phyloP scores from a whole-genome alignment of 1,284 basidiomycete species.

The Ustilago curta region DNA sequence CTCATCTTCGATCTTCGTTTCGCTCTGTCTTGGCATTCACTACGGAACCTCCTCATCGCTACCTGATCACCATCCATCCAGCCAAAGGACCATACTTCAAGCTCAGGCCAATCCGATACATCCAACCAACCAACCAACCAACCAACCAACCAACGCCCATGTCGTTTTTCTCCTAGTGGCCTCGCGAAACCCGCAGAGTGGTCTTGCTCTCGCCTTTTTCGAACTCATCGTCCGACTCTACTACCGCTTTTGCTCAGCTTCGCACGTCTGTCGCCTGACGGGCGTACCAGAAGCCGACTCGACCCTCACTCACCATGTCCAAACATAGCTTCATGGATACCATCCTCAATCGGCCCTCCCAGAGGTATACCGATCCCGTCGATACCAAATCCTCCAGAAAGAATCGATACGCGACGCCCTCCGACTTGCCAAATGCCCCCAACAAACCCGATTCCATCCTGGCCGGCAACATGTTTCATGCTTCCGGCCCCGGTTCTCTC shows the following conservation, averaged over 20 bases:
- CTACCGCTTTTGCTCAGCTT: neutral
- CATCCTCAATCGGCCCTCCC: slow-evolving; percentile 67
- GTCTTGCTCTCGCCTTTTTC: too few species aligned
- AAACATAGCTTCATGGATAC: slow-evolving; percentile 62
- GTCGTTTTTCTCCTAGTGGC: slow-evolving; percentile 2
- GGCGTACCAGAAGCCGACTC: neutral
- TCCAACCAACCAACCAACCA: too few species aligned
- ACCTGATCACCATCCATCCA: neutral
- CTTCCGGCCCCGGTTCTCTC: slow-evolving; percentile 30
- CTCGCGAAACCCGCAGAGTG: neutral
- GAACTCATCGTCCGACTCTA: neutral
- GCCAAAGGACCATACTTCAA: neutral
- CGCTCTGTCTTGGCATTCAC: neutral
- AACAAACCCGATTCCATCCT: slow-evolving; percentile 52
- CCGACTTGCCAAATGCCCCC: slow-evolving; percentile 62
- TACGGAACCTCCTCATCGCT: neutral
- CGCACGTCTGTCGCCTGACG: slow-evolving; percentile 5
- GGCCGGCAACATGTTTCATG: slow-evolving; percentile 56
- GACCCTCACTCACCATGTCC: slow-evolving; percentile 46
- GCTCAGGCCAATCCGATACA: neutral
- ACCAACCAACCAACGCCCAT: slow-evolving; percentile 6
- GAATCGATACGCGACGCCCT: slow-evolving; percentile 28
- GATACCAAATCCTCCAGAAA: slow-evolving; percentile 21
- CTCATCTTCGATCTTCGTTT: neutral
- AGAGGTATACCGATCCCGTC: slow-evolving; percentile 59